Percentiles rank a stretch among this genome's conserved stretches.
phyloP scores from a whole-genome alignment of 148 eudicot species.

The Fagopyrum esculentum region DNA sequence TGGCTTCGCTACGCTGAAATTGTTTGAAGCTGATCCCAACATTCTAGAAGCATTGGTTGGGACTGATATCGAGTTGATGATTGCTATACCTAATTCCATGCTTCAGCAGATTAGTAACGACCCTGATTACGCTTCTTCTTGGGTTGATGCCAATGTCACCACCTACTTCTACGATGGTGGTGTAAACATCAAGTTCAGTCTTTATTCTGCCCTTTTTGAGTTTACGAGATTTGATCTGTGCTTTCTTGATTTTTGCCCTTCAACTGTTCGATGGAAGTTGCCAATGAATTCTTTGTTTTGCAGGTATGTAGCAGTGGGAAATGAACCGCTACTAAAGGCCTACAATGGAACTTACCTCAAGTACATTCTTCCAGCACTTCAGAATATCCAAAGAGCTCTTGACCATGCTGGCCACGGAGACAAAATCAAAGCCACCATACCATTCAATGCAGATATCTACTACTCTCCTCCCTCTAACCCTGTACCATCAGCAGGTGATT shows the following conservation, averaged over 20 bases:
- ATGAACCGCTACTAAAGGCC: constrained; percentile 70
- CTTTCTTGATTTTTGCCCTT: not conserved
- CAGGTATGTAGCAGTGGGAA: constrained; percentile 98
- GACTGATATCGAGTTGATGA: constrained; percentile 69
- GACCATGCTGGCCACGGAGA: constrained; percentile 55
- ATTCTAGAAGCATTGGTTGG: constrained; percentile 67
- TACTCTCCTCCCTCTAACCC: constrained; percentile 79
- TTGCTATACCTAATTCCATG: constrained; percentile 88
- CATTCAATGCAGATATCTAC: constrained; percentile 90
- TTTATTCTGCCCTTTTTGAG: not conserved
- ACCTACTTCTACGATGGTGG: constrained; percentile 62
- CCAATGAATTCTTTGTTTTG: constrained; percentile 15
- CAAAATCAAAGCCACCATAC: constrained; percentile 69
- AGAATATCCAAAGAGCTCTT: constrained; percentile 71
- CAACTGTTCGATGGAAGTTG: not conserved
- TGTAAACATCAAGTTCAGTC: constrained; percentile 66
- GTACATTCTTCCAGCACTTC: constrained; percentile 65
- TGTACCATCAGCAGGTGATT: constrained; percentile 92
- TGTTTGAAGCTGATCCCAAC: constrained; percentile 74
- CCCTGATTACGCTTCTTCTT: constrained; percentile 48
- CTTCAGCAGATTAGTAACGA: constrained; percentile 57
- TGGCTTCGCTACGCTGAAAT: constrained; percentile 77
- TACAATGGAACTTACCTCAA: constrained; percentile 66
- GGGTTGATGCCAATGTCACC: constrained; percentile 88
- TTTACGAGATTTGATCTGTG: too few relatives aligned